phyloP scores from a whole-genome alignment of 2,329 filamentous ascomycete genomes.

The Ilyonectria robusta region DNA sequence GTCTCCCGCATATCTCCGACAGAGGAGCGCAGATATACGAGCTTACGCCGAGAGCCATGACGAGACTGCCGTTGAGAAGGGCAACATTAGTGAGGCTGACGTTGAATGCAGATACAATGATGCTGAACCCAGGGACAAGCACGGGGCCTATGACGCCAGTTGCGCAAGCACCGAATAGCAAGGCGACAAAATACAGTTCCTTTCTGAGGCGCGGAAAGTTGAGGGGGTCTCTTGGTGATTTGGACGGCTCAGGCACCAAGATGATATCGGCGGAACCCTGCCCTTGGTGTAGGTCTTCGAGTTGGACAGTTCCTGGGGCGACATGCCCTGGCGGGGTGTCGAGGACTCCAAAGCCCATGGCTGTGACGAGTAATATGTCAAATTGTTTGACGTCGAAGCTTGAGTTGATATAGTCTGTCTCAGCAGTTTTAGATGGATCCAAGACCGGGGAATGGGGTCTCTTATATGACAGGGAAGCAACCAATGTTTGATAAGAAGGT shows the following conservation, averaged over 20 bases:
- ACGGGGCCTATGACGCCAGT: constrained; percentile 14
- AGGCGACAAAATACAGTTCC: constrained; percentile 1
- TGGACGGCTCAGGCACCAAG: constrained; percentile 9
- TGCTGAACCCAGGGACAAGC: constrained; percentile 13
- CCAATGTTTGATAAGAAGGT: not conserved
- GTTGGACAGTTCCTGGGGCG: not conserved
- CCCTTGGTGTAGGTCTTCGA: not conserved
- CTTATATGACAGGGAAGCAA: not conserved
- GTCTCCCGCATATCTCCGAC: constrained; percentile 1
- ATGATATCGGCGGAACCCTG: not conserved
- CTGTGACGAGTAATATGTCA: not conserved
- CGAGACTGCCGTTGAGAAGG: constrained; percentile 10
- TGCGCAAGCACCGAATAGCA: constrained; percentile 15
- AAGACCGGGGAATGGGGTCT: not conserved
- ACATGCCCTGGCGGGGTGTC: not conserved
- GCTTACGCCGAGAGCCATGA: constrained; percentile 13
- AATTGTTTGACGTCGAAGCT: not conserved
- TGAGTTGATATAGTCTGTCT: not conserved
- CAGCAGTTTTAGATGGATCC: not conserved
- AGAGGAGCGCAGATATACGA: constrained; percentile 7
- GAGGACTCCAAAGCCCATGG: not conserved
- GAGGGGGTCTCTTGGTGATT: constrained; percentile 10
- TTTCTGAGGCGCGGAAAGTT: not conserved
- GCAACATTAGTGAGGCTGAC: constrained; percentile 6
- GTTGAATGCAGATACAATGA: not conserved